Evolutionary conservation across 139 green algal genomes (phyloP).

Genomic region (Chlorella vulgaris): DNA sequence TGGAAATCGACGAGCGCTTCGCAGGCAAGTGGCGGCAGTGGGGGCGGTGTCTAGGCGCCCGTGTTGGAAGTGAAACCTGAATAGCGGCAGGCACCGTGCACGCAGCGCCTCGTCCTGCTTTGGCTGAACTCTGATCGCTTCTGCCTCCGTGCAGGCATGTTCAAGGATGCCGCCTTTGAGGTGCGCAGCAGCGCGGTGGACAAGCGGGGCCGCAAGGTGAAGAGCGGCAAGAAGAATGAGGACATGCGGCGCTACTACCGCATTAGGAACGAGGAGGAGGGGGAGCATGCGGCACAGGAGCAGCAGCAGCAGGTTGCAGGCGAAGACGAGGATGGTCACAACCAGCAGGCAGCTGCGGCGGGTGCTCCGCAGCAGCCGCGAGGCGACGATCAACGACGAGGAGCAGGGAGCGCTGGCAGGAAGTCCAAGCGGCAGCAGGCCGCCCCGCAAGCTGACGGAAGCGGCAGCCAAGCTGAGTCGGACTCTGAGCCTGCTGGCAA

Average conservation of each 20-base stretch:
- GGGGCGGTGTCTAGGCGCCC: too few relatives aligned
- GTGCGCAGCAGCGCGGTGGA: slow-evolving; percentile 60
- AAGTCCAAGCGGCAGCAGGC: slow-evolving; percentile 19
- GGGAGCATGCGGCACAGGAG: neutral
- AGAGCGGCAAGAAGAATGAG: slow-evolving; percentile 48
- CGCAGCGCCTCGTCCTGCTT: too few relatives aligned
- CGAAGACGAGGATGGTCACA: neutral
- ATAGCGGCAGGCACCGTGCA: too few relatives aligned
- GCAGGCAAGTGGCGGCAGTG: slow-evolving; percentile 54
- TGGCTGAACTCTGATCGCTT: neutral
- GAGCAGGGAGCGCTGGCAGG: neutral
- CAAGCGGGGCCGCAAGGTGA: slow-evolving; percentile 86
- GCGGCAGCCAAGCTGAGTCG: slow-evolving; percentile 49
- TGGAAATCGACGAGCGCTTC: slow-evolving; percentile 91
- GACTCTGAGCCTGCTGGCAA: slow-evolving; percentile 16
- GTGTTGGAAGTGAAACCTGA: too few relatives aligned
- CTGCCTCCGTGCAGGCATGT: slow-evolving; percentile 73
- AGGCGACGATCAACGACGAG: neutral
- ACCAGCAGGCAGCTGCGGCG: neutral
- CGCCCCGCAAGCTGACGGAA: slow-evolving; percentile 27
- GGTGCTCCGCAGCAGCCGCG: neutral
- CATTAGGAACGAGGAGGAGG: slow-evolving; percentile 56
- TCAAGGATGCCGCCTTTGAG: slow-evolving; percentile 79
- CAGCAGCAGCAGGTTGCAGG: slow-evolving; percentile 20
- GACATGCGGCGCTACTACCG: slow-evolving; percentile 81